phyloP scores from a whole-genome alignment of 2,329 filamentous ascomycete genomes.

The Ceratocystis cubensis region DNA sequence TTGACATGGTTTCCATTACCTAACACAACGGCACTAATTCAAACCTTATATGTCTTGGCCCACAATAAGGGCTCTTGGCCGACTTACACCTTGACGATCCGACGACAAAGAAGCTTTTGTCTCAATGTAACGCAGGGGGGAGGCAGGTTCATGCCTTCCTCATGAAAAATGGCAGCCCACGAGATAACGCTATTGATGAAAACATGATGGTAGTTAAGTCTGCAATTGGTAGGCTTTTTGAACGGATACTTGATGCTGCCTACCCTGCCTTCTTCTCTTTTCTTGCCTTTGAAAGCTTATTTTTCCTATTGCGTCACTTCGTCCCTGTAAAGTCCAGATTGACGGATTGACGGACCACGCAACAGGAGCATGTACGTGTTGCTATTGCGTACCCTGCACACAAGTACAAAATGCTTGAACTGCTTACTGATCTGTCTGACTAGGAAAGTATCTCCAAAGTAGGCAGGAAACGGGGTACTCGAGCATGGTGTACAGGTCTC shows the following conservation, averaged over 20 bases:
- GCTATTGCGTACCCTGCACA: too few relatives aligned
- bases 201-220: neutral
- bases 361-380: neutral
- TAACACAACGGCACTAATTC: neutral
- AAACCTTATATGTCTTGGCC: neutral
- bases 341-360: neutral
- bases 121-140: neutral
- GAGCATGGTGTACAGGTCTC: neutral
- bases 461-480: neutral
- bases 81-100: neutral
- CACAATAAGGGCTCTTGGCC: neutral
- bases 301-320: neutral
- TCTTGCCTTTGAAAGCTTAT: neutral
- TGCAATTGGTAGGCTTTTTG: neutral
- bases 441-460: too few relatives aligned
- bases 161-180: neutral
- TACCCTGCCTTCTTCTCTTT: neutral
- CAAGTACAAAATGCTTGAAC: too few relatives aligned
- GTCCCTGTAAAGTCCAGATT: too few relatives aligned
- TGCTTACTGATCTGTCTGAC: too few relatives aligned
- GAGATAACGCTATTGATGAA: neutral
- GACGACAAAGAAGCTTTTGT: slow-evolving; percentile 6
- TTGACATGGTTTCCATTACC: neutral
- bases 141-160: neutral
- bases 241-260: neutral